Evolutionary conservation across 768 basidiomycete genomes (phyloP).

Genomic region (Tulasnella sp.): DNA sequence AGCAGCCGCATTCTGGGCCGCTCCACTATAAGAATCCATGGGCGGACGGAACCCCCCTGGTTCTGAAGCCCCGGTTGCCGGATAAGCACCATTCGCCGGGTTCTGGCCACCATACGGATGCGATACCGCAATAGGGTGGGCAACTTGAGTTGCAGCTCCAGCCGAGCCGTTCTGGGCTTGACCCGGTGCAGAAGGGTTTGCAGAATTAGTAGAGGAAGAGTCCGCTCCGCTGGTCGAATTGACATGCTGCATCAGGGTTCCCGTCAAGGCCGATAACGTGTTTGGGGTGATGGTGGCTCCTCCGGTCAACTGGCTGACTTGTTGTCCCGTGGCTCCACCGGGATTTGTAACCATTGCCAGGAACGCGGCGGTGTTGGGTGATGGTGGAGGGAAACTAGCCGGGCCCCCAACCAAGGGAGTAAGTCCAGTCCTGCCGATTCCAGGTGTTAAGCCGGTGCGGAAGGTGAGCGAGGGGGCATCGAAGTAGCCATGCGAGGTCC

Average conservation of each 20-base stretch:
- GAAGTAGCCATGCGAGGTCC: constrained; percentile 41
- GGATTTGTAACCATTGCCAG: constrained; percentile 80
- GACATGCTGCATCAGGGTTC: constrained; percentile 47
- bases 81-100: neutral
- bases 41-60: constrained; percentile 8
- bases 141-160: constrained; percentile 31
- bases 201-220: neutral
- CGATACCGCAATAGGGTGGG: constrained; percentile 20
- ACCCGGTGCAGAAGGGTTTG: neutral
- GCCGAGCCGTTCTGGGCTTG: constrained; percentile 24
- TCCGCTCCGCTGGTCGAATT: neutral
- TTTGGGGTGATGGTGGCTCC: constrained; percentile 58
- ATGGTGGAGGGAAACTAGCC: constrained; percentile 69
- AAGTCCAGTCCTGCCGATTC: constrained; percentile 56
- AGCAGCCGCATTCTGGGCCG: constrained; percentile 50
- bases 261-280: constrained; percentile 68
- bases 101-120: constrained; percentile 20
- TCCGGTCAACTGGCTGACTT: constrained; percentile 26
- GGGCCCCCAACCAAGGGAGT: constrained; percentile 73
- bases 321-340: constrained; percentile 24
- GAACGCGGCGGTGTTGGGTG: constrained; percentile 86
- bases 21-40: constrained; percentile 24
- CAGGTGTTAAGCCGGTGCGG: constrained; percentile 76
- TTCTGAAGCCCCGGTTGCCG: neutral
- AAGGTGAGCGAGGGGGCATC: constrained; percentile 52